Base-by-base conservation (phyloP, 2,329 filamentous ascomycete species). In the Cytospora schulzeri region DNA sequence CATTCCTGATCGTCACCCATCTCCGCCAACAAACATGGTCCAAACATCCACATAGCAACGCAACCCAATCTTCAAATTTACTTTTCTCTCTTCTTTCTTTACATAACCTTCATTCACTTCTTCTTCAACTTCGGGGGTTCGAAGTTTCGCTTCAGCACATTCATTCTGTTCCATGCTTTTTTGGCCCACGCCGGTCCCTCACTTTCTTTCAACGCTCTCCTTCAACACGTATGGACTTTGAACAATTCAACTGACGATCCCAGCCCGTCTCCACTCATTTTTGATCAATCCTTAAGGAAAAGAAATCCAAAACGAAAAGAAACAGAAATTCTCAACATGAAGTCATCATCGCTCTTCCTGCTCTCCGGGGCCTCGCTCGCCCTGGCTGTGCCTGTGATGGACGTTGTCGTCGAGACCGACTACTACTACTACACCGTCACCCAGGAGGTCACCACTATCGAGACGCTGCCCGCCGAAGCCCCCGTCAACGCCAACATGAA, bases 341-440 rank as follows among this genome's bases (percentile, higher is more conserved):
- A 82, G 78, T 75, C 78, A 55, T 81, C 82, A 57, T 66, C 80
- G 63, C 74, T 80, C 68, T 73, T 85, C 69, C 74, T 76, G 68
- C 75, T 77, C 69, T 76, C 80, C 67, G 75, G 80, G 71, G 80
- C 82, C 70, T 67, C 81, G 60, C 67, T 84, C 73, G 80, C 78
- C 62, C 70, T 76, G 64, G 81, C 81, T 70, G 71, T 73, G 57
- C 82, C 81, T 59, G 76, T 68, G 55, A 68, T 78, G 66, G 70
- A 77, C 66, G 81, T 77, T 33, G 70, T 79, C 4, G 72, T 73
- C 70, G 79, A 82, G 50, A 73, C 76, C 45, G 77, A 81, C 57
- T 56, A 76, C 28, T 76, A 78, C 60, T 80, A 77, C 61, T 79
- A 82, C 67, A 81, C 79, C 28, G 80, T 83, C 60, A 80, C 77